Conservation (phyloP, 192 early-diverging fungal genomes). For the Paraglomus brasilianum region DNA sequence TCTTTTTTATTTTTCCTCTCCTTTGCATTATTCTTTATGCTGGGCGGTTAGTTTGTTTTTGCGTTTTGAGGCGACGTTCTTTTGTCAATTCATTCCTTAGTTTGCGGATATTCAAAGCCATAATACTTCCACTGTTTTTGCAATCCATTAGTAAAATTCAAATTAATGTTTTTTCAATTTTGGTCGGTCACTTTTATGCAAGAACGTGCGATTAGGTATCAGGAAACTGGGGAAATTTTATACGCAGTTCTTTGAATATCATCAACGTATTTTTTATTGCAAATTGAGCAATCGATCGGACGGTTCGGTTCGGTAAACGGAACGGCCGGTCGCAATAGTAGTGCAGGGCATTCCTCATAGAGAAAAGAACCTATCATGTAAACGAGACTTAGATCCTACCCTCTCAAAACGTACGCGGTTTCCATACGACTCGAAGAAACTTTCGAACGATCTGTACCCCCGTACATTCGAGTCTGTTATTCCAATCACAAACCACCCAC, state of each 20-base stretch:
- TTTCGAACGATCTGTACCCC: conserved; percentile 29
- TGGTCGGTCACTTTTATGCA: no score
- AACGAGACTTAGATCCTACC: conserved; percentile 28
- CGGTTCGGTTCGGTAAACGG: no score
- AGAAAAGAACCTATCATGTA: conserved; percentile 20
- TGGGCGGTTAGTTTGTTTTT: neutral
- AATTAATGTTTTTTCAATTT: conserved; percentile 22
- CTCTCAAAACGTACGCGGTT: neutral
- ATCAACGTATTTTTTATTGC: no score
- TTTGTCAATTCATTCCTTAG: conserved; percentile 26
- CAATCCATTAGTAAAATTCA: conserved; percentile 27
- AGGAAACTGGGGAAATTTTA: no score
- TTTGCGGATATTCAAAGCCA: no score
- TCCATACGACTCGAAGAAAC: conserved; percentile 29
- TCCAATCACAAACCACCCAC: conserved; percentile 22
- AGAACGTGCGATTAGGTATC: no score
- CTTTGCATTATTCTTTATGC: neutral
- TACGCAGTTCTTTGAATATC: no score
- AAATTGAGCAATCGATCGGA: no score
- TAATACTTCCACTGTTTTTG: no score
- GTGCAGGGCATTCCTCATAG: conserved; percentile 22
- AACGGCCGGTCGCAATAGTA: conserved; percentile 30
- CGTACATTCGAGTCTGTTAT: conserved; percentile 25
- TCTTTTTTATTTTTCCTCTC: conserved; percentile 8
- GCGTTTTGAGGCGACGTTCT: neutral